These are phyloP conservation scores for Aspergillus niger DNA, from an alignment of 2,329 filamentous ascomycete species.

Conservation along the genomic window DNA sequence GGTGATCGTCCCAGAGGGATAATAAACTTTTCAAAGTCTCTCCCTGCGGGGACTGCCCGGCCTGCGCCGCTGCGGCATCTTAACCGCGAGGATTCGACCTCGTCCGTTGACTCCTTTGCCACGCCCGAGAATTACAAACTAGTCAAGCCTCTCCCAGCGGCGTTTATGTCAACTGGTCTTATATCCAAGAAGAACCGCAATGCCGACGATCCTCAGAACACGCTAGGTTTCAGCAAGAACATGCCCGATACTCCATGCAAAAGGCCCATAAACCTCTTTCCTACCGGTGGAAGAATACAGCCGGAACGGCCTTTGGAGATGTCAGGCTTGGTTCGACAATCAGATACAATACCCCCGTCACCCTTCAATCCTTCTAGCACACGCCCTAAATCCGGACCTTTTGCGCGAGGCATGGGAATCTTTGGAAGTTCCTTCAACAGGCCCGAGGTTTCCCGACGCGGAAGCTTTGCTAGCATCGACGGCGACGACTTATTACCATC, in stretches of 20 bases:
- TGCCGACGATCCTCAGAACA: slow-evolving; percentile 64
- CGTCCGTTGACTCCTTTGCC: slow-evolving; percentile 60
- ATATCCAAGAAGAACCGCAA: slow-evolving; percentile 93
- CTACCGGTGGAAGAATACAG: slow-evolving; percentile 58
- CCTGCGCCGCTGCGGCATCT: slow-evolving; percentile 48
- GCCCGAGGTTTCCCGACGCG: slow-evolving; percentile 54
- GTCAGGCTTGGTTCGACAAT: slow-evolving; percentile 65
- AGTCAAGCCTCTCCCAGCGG: slow-evolving; percentile 74
- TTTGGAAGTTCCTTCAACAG: slow-evolving; percentile 60
- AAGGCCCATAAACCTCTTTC: slow-evolving; percentile 70
- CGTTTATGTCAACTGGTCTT: slow-evolving; percentile 91
- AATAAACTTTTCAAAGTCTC: slow-evolving; percentile 70
- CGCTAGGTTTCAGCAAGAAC: slow-evolving; percentile 58
- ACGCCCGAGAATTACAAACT: slow-evolving; percentile 77
- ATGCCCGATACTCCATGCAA: slow-evolving; percentile 98
- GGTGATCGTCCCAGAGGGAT: slow-evolving; percentile 56
- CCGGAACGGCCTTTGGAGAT: slow-evolving; percentile 64
- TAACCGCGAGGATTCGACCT: slow-evolving; percentile 52
- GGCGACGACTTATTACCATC: slow-evolving; percentile 69
- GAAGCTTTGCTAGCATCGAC: slow-evolving; percentile 79
- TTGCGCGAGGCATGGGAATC: slow-evolving; percentile 64
- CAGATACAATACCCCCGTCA: slow-evolving; percentile 77
- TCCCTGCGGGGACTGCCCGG: slow-evolving; percentile 67
- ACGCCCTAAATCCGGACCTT: slow-evolving; percentile 66
- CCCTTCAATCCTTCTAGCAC: slow-evolving; percentile 70